Base-by-base conservation (phyloP, 495 filamentous ascomycete genomes). In the Delitschia confertaspora region DNA sequence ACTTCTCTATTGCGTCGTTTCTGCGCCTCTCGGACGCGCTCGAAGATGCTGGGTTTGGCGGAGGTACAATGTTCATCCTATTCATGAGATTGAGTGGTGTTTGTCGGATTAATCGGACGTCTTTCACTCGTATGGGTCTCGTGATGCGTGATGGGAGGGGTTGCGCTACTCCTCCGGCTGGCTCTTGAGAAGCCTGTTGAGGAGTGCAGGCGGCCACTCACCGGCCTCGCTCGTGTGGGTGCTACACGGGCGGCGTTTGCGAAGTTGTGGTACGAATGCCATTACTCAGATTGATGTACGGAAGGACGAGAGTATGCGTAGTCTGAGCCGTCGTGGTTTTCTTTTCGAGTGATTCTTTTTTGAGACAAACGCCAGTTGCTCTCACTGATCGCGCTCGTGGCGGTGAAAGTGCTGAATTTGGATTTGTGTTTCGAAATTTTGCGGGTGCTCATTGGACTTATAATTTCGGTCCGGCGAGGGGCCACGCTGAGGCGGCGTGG, bases 401-500 rank as follows among this genome's bases (percentile, higher is more conserved):
- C n/a, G n/a, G n/a, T n/a, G n/a, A n/a, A n/a, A n/a, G n/a, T n/a
- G n/a, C n/a, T n/a, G n/a, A n/a, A n/a, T n/a, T n/a, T n/a, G n/a
- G n/a, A 5, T 20, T 22, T 43, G 19, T 33, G 40, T 14, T 5
- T 23, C 27, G 38, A 26, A 24, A 2, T 17, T 5, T 33, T 33
- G 11, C 5, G 40, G 8, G 20, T 16, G 16, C 2, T 33, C 5
- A 23, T 30, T 7, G 32, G 6, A 14, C 18, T 30, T 19, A 25
- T 25, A 8, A 13, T 38, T 14, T 7, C 18, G 41, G 9, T n/a
- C 6, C 11, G 6, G 18, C 8, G 18, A 2, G 40, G 24, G 2
- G 7, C 47, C 6, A 51, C 41, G 19, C 47, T 45, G n/a, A 45
- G 35, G 21, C 47, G 47, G 14, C 19, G 38, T 6, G 47, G 41